Evolutionary conservation across 768 basidiomycete species (phyloP), one percentile per base, ranked within the genome.

Genomic region (Pulveroboletus sp.): DNA sequence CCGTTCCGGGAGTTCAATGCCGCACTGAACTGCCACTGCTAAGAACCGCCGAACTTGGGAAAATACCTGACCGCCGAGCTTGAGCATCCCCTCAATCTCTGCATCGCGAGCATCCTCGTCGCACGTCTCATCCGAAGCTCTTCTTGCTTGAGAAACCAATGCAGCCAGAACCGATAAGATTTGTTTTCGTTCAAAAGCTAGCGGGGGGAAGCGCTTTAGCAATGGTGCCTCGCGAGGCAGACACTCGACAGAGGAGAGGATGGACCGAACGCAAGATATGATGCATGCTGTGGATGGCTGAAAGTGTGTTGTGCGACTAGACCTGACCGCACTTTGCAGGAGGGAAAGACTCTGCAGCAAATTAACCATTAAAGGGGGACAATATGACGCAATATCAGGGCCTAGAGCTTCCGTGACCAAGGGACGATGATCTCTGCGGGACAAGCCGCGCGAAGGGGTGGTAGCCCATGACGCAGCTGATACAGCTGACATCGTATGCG

Each of bases 211-310:
- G 40, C 72, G 75, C 55, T 77, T 80, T 17, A 99, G 76, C 18
- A 88, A 69, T 0, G 78, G 76, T 1, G 91, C 86, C 55, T 95
- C 91, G 39, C 90, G 85, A 36, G 84, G 81, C 21, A 96, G 76
- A 48, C 91, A 94, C 50, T 88, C 88, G 14, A 91, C 84, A 10
- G 86, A 80, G 27, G 84, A 81, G 39, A 99, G 78, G 15, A 95
- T 86, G 27, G 85, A 81, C 30, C 94, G 86, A 41, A 98, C 92
- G 47, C 89, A 91, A 11, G 92, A 93, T 57, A 99, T 93, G 52
- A 98, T 87, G 68, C 85, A 93, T 12, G 93, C 94, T 0, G 94
- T 91, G 3, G 93, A 87, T 6, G 95, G 93, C 61, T 93, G 91
- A 60, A 92, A 94, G 69, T 98, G 95, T 3, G 83, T 71, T 26